A percentile compares a stretch with the other conserved stretches of the same genome.
Conservation (phyloP, 495 filamentous ascomycete species). For the Podospora pseudopauciseta region DNA sequence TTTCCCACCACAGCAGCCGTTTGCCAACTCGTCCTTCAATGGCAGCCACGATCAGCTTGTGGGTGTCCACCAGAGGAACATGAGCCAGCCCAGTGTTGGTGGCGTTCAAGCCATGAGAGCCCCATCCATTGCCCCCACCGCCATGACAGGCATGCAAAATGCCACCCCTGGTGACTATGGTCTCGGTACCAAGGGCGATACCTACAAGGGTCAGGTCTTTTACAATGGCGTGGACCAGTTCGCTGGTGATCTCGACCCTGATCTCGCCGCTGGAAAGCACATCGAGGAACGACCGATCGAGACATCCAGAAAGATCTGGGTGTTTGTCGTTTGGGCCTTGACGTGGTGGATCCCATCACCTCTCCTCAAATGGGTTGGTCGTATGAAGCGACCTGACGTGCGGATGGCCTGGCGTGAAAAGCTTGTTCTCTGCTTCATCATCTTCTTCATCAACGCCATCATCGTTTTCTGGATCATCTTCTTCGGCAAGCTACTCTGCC, state of each 20-base stretch:
- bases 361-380: conserved; percentile 69
- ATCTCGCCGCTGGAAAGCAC: conserved; percentile 69
- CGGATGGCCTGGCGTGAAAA: conserved; percentile 98
- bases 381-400: conserved; percentile 97
- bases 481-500: conserved; percentile 82
- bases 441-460: conserved; percentile 74
- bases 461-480: conserved; percentile 91
- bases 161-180: conserved; percentile 75
- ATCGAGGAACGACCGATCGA: conserved; percentile 68
- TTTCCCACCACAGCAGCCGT: conserved; percentile 59
- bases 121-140: conserved; percentile 70
- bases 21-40: conserved; percentile 58
- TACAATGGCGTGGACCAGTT: conserved; percentile 61
- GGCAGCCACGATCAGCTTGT: conserved; percentile 70
- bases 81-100: conserved; percentile 54
- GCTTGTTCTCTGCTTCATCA: conserved; percentile 73
- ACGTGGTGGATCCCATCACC: conserved; percentile 97
- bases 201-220: conserved; percentile 65
- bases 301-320: conserved; percentile 67
- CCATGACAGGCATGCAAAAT: conserved; percentile 62
- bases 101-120: conserved; percentile 46
- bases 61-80: conserved; percentile 49
- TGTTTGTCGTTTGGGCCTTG: conserved; percentile 72
- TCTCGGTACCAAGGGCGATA: conserved; percentile 80
- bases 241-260: conserved; percentile 60